Evolutionary conservation across 345 rosid genomes (phyloP).

Genomic region (Excoecaria cochinchinensis): DNA sequence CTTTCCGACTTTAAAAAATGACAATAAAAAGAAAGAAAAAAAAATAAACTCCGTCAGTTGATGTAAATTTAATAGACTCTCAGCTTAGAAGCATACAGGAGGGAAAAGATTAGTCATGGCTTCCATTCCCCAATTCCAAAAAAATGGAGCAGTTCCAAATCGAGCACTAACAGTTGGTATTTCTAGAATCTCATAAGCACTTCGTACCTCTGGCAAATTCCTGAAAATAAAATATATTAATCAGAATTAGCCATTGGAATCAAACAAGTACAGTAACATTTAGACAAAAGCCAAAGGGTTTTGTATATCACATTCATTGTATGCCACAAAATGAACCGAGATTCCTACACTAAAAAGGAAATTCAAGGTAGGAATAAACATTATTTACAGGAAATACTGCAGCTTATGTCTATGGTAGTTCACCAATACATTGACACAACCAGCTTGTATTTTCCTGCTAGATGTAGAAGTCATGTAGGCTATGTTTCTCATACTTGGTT

Average conservation of each 20-base stretch:
- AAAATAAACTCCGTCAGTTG: too few species aligned
- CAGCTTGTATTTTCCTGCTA: neutral
- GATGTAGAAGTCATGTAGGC: neutral
- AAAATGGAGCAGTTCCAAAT: constrained; percentile 89
- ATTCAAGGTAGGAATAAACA: neutral
- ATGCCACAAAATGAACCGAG: neutral
- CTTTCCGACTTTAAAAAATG: too few species aligned
- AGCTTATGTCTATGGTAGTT: neutral
- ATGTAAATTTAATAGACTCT: neutral
- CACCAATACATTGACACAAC: neutral
- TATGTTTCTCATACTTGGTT: neutral
- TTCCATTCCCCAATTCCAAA: constrained; percentile 98
- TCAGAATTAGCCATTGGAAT: neutral
- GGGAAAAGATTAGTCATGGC: constrained; percentile 78
- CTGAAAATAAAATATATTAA: constrained; percentile 37
- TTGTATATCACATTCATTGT: neutral
- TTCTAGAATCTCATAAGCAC: constrained; percentile 63
- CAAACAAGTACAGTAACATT: neutral
- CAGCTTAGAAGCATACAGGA: constrained; percentile 40
- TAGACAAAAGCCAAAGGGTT: neutral
- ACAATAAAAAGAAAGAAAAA: too few species aligned
- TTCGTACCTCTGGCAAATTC: constrained; percentile 87
- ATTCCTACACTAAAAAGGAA: neutral
- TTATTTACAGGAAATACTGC: neutral
- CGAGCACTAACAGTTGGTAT: constrained; percentile 93